phyloP scores from a whole-genome alignment of 805 yeast species.

The Middelhovenomyces tepae region DNA sequence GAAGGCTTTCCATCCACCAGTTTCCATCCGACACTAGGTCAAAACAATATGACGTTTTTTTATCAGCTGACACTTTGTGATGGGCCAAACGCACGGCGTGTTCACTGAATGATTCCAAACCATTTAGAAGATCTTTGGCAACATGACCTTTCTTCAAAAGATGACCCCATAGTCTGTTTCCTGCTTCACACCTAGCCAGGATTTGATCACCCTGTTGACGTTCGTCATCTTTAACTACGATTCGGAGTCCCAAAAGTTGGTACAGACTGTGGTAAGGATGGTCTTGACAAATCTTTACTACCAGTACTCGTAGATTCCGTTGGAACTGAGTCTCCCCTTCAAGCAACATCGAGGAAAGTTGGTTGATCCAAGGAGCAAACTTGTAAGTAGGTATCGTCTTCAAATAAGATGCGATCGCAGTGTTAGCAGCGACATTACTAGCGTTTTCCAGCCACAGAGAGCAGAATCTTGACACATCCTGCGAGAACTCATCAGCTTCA shows the following conservation, averaged over 20 bases:
- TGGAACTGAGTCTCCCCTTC: slow-evolving; percentile 48
- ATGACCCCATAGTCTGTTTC: slow-evolving; percentile 11
- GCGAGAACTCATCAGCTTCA: slow-evolving; percentile 35
- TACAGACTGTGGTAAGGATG: slow-evolving; percentile 74
- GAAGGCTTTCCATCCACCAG: slow-evolving; percentile 53
- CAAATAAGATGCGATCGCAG: slow-evolving; percentile 32
- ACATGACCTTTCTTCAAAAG: slow-evolving; percentile 17
- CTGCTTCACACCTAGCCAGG: slow-evolving; percentile 9
- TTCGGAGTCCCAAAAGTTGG: slow-evolving; percentile 20
- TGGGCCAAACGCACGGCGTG: slow-evolving; percentile 31
- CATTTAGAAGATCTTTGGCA: slow-evolving; percentile 28
- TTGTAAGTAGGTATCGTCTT: slow-evolving; percentile 45
- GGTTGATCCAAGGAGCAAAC: slow-evolving; percentile 75
- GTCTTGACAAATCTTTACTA: slow-evolving; percentile 38
- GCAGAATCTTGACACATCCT: slow-evolving; percentile 66
- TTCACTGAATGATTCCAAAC: slow-evolving; percentile 44
- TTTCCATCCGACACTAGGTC: slow-evolving; percentile 27
- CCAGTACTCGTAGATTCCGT: slow-evolving; percentile 36
- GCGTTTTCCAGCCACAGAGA: slow-evolving; percentile 73
- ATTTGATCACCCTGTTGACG: slow-evolving; percentile 4
- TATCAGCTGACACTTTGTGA: slow-evolving; percentile 6
- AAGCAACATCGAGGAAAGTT: slow-evolving; percentile 61
- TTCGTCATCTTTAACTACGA: slow-evolving; percentile 3
- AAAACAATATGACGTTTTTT: slow-evolving; percentile 9
- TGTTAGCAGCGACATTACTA: slow-evolving; percentile 36